These are phyloP conservation scores for Hypomontagnella monticulosa DNA, from an alignment of 495 filamentous ascomycete genomes.

Conservation along the genomic window DNA sequence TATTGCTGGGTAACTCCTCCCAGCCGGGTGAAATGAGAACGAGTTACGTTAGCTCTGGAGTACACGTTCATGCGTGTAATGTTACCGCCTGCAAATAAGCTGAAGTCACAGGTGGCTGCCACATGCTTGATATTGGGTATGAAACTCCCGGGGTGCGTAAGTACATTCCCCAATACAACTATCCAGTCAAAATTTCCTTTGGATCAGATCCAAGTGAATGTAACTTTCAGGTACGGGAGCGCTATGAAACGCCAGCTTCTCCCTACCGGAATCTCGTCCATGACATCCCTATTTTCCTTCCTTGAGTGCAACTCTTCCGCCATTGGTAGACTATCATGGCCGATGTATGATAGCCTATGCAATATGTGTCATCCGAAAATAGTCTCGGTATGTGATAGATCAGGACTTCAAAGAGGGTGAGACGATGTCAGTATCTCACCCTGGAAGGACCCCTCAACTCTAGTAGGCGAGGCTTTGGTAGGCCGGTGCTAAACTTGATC, in stretches of 20 bases:
- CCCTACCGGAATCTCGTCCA: constrained; percentile 26
- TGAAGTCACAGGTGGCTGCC: constrained; percentile 34
- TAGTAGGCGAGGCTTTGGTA: constrained; percentile 10
- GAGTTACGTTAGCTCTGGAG: constrained; percentile 36
- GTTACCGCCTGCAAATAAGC: constrained; percentile 9
- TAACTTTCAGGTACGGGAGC: constrained; percentile 38
- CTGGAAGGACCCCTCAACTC: constrained; percentile 1
- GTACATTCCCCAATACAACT: constrained; percentile 24
- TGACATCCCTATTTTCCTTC: constrained; percentile 23
- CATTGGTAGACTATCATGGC: constrained; percentile 12
- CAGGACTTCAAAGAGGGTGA: constrained; percentile 7
- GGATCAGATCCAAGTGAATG: constrained; percentile 33
- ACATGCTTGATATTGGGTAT: constrained; percentile 38
- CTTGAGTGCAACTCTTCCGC: constrained; percentile 26
- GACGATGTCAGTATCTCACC: not conserved
- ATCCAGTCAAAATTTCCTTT: constrained; percentile 21
- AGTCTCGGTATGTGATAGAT: constrained; percentile 14
- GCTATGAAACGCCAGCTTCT: constrained; percentile 15
- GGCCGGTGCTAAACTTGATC: constrained; percentile 8
- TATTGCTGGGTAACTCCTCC: constrained; percentile 20
- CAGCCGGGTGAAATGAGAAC: constrained; percentile 40
- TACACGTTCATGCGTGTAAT: constrained; percentile 29
- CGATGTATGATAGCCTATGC: constrained; percentile 28
- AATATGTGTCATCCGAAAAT: constrained; percentile 25
- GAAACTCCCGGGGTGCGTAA: constrained; percentile 24